Conservation (phyloP, 2,329 filamentous ascomycete genomes). For the Juglanconis sp. region DNA sequence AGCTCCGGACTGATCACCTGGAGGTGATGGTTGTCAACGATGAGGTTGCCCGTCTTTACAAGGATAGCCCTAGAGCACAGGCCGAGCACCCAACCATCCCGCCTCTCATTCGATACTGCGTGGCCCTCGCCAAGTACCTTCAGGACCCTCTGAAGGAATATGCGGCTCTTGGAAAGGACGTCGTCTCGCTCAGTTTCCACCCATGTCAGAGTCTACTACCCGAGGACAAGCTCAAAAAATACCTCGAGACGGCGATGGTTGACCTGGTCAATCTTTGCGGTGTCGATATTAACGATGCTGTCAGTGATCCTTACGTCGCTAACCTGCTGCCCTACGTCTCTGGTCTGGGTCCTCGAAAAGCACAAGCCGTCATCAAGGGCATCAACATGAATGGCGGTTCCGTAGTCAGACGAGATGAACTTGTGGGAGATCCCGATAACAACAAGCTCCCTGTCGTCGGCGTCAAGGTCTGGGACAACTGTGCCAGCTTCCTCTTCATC, state of each 20-base stretch:
- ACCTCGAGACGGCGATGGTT: conserved; percentile 93
- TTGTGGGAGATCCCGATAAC: conserved; percentile 82
- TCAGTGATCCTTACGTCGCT: conserved; percentile 75
- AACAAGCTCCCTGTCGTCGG: conserved; percentile 78
- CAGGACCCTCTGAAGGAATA: conserved; percentile 97
- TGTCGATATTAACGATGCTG: conserved; percentile 90
- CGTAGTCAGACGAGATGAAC: conserved; percentile 78
- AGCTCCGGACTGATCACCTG: conserved; percentile 73
- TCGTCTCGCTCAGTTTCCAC: conserved; percentile 83
- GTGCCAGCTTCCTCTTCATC: conserved; percentile 90
- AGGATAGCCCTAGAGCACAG: conserved; percentile 77
- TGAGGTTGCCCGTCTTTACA: conserved; percentile 93
- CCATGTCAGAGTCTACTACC: conserved; percentile 85
- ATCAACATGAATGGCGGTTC: conserved; percentile 88
- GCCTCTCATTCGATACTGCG: conserved; percentile 81
- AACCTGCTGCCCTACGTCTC: conserved; percentile 88
- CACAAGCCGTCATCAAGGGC: conserved; percentile 78
- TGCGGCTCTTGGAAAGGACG: conserved; percentile 83
- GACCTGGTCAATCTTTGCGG: conserved; percentile 98
- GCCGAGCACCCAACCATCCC: conserved; percentile 78
- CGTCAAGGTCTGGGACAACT: conserved; percentile 92
- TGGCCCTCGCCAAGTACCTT: conserved; percentile 84
- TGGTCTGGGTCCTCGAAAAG: conserved; percentile 89
- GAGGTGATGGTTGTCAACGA: conserved; percentile 94
- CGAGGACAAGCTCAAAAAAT: conserved; percentile 79